These are phyloP conservation scores for Helotiales sp. DNA, from an alignment of 2,329 filamentous ascomycete species.

Conservation along the genomic window DNA sequence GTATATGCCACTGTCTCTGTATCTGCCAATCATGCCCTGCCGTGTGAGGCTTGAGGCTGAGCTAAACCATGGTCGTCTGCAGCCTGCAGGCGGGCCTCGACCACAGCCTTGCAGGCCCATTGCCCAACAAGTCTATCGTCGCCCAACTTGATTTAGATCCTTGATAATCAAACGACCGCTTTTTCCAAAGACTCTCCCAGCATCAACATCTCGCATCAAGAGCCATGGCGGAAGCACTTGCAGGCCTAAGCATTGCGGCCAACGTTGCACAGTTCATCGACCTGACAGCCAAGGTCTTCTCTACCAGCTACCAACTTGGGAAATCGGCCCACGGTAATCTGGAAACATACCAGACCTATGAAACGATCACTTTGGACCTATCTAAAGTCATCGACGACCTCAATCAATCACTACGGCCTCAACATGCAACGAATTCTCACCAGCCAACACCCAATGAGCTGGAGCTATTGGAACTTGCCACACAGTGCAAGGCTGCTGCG, in stretches of 20 bases:
- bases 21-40: not conserved
- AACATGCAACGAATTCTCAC: not conserved
- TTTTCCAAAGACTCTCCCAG: too few species aligned
- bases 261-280: not conserved
- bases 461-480: not conserved
- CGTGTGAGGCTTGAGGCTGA: not conserved
- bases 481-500: not conserved
- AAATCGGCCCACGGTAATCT: not conserved
- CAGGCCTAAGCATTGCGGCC: not conserved
- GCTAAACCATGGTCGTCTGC: not conserved
- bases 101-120: not conserved
- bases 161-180: not conserved
- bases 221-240: not conserved
- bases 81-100: not conserved
- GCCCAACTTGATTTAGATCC: not conserved
- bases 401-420: not conserved
- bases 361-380: not conserved
- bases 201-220: not conserved
- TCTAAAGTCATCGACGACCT: not conserved
- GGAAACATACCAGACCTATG: not conserved
- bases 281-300: not conserved
- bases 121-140: not conserved
- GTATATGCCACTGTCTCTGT: too few species aligned
- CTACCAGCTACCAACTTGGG: not conserved
- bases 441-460: not conserved